Base-by-base conservation (phyloP, 2,329 filamentous ascomycete genomes). In the Colletotrichum coccodes region DNA sequence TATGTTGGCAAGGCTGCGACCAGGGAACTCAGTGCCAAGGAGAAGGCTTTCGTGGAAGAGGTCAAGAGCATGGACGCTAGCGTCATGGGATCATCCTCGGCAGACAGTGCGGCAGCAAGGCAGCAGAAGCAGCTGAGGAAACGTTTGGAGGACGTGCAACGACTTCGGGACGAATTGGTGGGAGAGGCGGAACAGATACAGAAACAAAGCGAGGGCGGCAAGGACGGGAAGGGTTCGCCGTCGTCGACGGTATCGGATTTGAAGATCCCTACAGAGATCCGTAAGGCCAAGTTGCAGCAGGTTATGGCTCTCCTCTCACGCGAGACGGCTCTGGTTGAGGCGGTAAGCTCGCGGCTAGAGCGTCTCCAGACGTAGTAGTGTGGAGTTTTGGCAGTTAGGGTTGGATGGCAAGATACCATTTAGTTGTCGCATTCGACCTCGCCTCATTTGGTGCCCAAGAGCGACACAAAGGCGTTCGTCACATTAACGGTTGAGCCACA, bases 301-400 rank as follows among this genome's bases (percentile, higher is more conserved):
- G 89, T 93, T 26, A 89, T 89, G 79, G 80, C 80, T 32, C 78
- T 92, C 68, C 79, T 94, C 71, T 89, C 91, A 65, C 82, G 91
- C 32, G 91, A 94, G 79, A 87, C 87, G 53, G 90, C 90, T 6
- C 78, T 93, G 73, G 88, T 93, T 7, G 90, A 93, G 72, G 91
- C 89, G 26, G 86, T 92, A 26, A 89, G 86, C 72, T 84, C 84
- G 64, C 84, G 91, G 64, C 79, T 94, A 71, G 88, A 91, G 76
- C 86, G 84, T 70, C 79, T 93, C 61, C 80, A 83, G 70, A 68
- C 70, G 47, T 65, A 65, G 56, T 23, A 36, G 46, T 38, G 40
- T 32, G 63, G 23, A 30, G 4, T 56, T 34, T 9, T 21, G 18
- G 30, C 53, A 61, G 44, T 50, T 50, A 58, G 56, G 57, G 23